These are phyloP conservation scores for Monosporozyma servazzii DNA, from an alignment of 805 yeast species.

Conservation along the genomic window DNA sequence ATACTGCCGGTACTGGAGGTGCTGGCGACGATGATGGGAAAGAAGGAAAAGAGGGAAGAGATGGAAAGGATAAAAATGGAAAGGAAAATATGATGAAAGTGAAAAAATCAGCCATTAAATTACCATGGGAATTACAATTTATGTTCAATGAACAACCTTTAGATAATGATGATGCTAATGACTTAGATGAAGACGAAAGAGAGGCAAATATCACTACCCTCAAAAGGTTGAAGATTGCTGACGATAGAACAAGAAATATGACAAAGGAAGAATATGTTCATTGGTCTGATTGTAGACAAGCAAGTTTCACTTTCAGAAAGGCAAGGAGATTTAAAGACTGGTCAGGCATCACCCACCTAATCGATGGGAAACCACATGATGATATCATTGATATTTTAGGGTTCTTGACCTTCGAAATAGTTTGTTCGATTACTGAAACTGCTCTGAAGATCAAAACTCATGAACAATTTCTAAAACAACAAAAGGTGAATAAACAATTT, in stretches of 20 bases:
- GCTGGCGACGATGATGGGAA: slow-evolving; percentile 31
- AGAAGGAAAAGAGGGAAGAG: slow-evolving; percentile 14
- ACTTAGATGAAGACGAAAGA: slow-evolving; percentile 77
- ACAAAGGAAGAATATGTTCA: slow-evolving; percentile 96
- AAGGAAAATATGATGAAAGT: slow-evolving; percentile 40
- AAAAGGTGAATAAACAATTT: slow-evolving; percentile 30
- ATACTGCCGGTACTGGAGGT: slow-evolving; percentile 37
- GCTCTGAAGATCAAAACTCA: slow-evolving; percentile 72
- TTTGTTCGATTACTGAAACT: slow-evolving; percentile 85
- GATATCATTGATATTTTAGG: slow-evolving; percentile 95
- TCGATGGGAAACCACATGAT: slow-evolving; percentile 88
- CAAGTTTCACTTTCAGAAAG: slow-evolving; percentile 89
- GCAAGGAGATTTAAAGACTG: slow-evolving; percentile 92
- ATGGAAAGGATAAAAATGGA: slow-evolving; percentile 35
- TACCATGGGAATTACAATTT: slow-evolving; percentile 93
- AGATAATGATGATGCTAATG: slow-evolving; percentile 55
- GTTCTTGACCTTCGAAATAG: slow-evolving; percentile 91
- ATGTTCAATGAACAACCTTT: slow-evolving; percentile 89
- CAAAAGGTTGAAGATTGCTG: slow-evolving; percentile 83
- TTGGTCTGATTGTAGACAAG: slow-evolving; percentile 98
- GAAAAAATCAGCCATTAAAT: slow-evolving; percentile 67
- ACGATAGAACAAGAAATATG: slow-evolving; percentile 87
- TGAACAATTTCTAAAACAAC: slow-evolving; percentile 43
- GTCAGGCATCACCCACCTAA: slow-evolving; percentile 78
- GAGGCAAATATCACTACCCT: slow-evolving; percentile 85